A percentile compares a stretch with the other conserved stretches of the same genome.
phyloP scores from a whole-genome alignment of 306 rosid species.

The Castanea mollissima region DNA sequence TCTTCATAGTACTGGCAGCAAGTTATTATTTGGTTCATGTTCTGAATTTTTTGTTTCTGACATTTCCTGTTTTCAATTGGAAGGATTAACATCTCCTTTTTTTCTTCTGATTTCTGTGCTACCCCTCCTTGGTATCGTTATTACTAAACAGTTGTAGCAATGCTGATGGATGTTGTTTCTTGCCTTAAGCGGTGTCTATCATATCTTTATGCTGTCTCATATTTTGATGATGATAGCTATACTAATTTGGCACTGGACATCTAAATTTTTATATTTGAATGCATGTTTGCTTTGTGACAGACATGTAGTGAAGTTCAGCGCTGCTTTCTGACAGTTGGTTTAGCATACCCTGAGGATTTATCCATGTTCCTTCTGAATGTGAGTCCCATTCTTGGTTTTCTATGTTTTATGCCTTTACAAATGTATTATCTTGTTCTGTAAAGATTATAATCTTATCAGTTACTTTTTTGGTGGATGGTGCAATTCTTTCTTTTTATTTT shows the following conservation, averaged over 20 bases:
- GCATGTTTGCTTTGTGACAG: constrained; percentile 39
- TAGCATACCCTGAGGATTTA: background rate
- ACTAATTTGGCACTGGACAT: background rate
- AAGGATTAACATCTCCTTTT: constrained; percentile 12
- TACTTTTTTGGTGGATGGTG: background rate
- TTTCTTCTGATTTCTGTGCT: background rate
- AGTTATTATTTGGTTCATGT: background rate
- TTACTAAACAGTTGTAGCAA: no score
- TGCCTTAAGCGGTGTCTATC: background rate
- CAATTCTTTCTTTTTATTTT: background rate
- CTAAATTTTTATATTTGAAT: background rate
- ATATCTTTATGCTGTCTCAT: background rate
- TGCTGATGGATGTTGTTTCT: background rate
- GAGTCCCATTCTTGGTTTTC: constrained; percentile 36
- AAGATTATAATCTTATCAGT: background rate
- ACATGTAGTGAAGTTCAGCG: constrained; percentile 90
- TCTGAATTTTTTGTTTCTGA: background rate
- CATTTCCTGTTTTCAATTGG: constrained; percentile 14
- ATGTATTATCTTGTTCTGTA: background rate
- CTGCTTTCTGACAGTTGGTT: constrained; percentile 90
- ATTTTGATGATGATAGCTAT: background rate
- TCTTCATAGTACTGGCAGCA: constrained; percentile 10
- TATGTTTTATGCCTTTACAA: background rate
- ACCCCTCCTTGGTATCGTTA: no score
- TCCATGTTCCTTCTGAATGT: constrained; percentile 65